phyloP scores from a whole-genome alignment of 805 yeast genomes.

The Lachancea cidri region DNA sequence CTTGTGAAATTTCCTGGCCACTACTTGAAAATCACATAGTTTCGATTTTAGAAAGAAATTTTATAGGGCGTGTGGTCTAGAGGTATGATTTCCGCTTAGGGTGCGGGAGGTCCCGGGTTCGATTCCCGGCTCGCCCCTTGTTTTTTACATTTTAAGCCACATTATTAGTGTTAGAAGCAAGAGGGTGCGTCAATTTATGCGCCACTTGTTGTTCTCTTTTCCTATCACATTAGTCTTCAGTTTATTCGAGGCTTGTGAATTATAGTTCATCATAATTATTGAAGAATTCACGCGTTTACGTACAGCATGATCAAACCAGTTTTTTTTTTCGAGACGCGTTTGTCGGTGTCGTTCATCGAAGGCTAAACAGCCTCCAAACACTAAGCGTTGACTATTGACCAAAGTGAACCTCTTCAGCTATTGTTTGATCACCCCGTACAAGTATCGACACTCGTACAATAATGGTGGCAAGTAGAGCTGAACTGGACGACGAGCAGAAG shows the following conservation, averaged over 20 bases:
- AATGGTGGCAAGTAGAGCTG: slow-evolving; percentile 8
- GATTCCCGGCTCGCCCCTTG: slow-evolving; percentile 20
- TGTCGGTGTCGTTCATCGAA: not conserved
- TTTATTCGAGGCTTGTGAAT: too few species aligned
- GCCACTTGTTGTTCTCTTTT: too few species aligned
- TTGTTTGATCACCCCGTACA: not conserved
- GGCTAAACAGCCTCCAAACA: not conserved
- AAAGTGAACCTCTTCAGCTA: not conserved
- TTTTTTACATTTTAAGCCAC: too few species aligned
- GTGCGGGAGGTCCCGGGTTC: slow-evolving; percentile 25
- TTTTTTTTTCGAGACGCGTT: not conserved
- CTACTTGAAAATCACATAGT: too few species aligned
- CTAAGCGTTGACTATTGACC: not conserved
- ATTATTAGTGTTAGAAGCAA: too few species aligned
- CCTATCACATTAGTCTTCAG: too few species aligned
- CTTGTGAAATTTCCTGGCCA: too few species aligned
- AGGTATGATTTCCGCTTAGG: slow-evolving; percentile 22
- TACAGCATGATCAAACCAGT: too few species aligned
- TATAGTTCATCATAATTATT: too few species aligned
- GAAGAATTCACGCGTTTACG: not conserved
- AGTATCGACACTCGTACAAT: not conserved
- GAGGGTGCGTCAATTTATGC: too few species aligned
- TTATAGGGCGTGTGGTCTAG: slow-evolving; percentile 14
- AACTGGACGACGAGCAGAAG: slow-evolving; percentile 9
- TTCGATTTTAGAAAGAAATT: not conserved